phyloP scores from a whole-genome alignment of 495 filamentous ascomycete species.

The Paragyromitra xinjiangensis region DNA sequence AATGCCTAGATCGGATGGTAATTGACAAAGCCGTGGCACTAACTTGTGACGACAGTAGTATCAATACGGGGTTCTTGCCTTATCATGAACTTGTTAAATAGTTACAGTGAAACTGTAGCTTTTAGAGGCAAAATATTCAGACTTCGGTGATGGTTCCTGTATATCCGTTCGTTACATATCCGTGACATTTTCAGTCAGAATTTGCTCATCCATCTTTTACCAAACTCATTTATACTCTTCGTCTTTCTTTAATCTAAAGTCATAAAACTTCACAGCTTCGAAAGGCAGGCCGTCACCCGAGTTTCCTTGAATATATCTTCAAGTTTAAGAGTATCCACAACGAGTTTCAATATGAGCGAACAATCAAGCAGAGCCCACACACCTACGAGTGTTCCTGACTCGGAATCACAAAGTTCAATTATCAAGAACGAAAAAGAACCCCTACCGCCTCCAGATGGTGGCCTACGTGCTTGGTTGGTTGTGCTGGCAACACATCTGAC shows the following conservation, averaged over 20 bases:
- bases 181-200: neutral
- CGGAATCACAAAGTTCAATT: neutral
- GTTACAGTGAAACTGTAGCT: neutral
- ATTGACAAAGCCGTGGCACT: neutral
- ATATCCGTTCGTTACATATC: slow-evolving; percentile 8
- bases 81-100: neutral
- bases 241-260: neutral
- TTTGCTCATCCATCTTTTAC: neutral
- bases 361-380: slow-evolving; percentile 4
- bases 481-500: slow-evolving; percentile 62
- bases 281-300: neutral
- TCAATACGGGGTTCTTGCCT: neutral
- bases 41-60: slow-evolving; percentile 4
- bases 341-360: slow-evolving; percentile 6
- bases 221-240: neutral
- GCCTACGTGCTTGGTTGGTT: slow-evolving; percentile 62
- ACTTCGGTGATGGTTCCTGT: neutral
- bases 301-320: neutral
- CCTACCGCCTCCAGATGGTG: slow-evolving; percentile 64
- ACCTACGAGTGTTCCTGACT: neutral
- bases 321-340: neutral
- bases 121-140: neutral
- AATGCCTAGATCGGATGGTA: neutral
- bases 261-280: neutral
- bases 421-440: slow-evolving; percentile 15